Evolutionary conservation across 2,329 filamentous ascomycete genomes (phyloP), one percentile per base, ranked within the genome.

Genomic region (Microdochium paspali): DNA sequence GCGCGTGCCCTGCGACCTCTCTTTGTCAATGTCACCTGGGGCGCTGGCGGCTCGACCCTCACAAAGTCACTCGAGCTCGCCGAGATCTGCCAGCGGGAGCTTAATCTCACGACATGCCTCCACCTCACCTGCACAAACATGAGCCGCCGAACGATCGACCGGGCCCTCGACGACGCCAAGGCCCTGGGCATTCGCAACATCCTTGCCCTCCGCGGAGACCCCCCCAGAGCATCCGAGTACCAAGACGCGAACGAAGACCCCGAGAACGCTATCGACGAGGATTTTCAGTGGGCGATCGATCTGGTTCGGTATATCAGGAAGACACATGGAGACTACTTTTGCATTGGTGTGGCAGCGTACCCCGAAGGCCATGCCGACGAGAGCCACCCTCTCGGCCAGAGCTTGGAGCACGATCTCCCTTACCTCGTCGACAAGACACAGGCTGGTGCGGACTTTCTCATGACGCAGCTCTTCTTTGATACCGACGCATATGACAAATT

Each of bases 61-160:
- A 79, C 80, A 49, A 95, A 95, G 70, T 95, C 89, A 26, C 80
- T 98, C 50, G 90, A 96, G 67, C 78, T 98, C 53, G 93, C 93
- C 43, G 91, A 97, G 70, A 80, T 97, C 58, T 96, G 90, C 66
- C 93, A 97, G 71, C 79, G 90, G 51, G 89, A 95, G 67, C 70
- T 97, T 47, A 87, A 87, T 50, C 76, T 98, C 50, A 97, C 93
- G 39, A 98, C 93, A 51, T 96, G 93, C 65, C 74, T 98, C 54
- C 93, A 98, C 65, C 73, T 98, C 55, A 98, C 93, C 2, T 98
- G 93, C 68, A 98, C 93, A 47, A 97, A 98, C 66, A 97, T 97
- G 91, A 93, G 85, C 63, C 80, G 84, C 55, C 77, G 77, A 45
- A 70, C 95, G 56, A 82, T 98, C 50, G 93, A 98, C 59, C 84